Percentiles rank a stretch among this genome's conserved stretches.
Conservation (phyloP, 352 stramenopile genomes). For the Globisporangium irregulare region DNA sequence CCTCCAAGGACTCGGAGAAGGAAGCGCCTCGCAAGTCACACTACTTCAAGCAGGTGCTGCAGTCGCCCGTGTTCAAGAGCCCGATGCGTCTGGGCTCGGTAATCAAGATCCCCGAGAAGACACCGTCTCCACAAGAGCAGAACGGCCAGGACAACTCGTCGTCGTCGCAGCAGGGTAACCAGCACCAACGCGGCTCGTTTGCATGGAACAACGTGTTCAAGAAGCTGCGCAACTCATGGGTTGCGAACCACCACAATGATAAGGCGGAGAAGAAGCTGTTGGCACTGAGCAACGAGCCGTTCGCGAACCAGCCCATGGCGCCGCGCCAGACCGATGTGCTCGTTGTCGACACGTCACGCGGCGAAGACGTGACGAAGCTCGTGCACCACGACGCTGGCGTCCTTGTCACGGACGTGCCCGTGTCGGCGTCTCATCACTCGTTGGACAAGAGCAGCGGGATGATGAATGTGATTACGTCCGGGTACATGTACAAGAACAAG, state of each 20-base stretch:
- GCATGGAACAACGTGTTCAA: constrained; percentile 85
- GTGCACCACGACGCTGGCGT: constrained; percentile 77
- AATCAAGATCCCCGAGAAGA: constrained; percentile 61
- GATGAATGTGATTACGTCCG: constrained; percentile 70
- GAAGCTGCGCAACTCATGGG: constrained; percentile 71
- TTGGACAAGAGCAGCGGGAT: constrained; percentile 23
- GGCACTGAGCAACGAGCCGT: constrained; percentile 71
- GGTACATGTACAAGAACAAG: constrained; percentile 90
- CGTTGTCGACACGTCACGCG: constrained; percentile 74
- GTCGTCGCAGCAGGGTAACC: constrained; percentile 4
- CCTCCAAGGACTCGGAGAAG: constrained; percentile 23
- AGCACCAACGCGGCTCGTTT: constrained; percentile 46
- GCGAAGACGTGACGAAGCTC: constrained; percentile 80
- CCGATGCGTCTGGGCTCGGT: constrained; percentile 75
- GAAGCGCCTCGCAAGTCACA: constrained; percentile 57
- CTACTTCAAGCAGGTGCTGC: constrained; percentile 85
- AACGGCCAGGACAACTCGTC: constrained; percentile 23
- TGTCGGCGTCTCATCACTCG: constrained; percentile 19
- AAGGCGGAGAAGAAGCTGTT: constrained; percentile 73
- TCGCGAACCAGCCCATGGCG: constrained; percentile 37
- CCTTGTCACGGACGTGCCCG: constrained; percentile 51
- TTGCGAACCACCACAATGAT: constrained; percentile 51
- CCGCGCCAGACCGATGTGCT: constrained; percentile 66
- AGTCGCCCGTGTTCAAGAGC: constrained; percentile 80
- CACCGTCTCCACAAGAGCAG: constrained; percentile 33